Evolutionary conservation across 2,329 filamentous ascomycete species (phyloP), one percentile per base, ranked within the genome.

Genomic region (Monosporascus sp.): DNA sequence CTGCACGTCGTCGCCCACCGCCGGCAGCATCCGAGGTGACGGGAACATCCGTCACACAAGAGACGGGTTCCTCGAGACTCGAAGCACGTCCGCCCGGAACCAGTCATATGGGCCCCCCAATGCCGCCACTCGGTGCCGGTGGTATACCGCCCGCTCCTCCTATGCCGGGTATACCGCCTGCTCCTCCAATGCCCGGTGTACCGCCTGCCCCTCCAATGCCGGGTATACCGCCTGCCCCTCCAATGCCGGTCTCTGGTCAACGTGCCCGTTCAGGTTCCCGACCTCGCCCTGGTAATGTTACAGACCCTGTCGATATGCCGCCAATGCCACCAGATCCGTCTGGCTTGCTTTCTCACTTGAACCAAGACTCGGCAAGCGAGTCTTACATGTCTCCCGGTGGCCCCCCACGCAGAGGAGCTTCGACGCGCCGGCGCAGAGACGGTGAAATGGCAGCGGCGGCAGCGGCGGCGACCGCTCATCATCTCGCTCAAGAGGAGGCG

Each of bases 291-390:
- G 70, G 73, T 46, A 72, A 72, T 19, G 70, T 73, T 20, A 56
- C 68, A 19, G 59, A 59, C 9, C 67, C 68, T 9, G 68, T 73
- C 1, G 65, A 72, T 0, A 85, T 85, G 80, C 82, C 81, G 4
- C 55, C 73, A 0, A 80, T 81, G 72, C 81, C 82, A 0, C 59
- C 70, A 7, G 80, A 84, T 58, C 76, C 78, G 1, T 75, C 74
- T 40, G 79, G 79, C 1, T 60, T 78, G 26, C 63, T 73, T 7
- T 58, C 60, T 49, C 57, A 60, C 7, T 14, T 72, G 5, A 69
- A 73, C 49, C 68, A 65, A 43, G 68, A 68, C 22, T 77, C 77
- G 2, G 74, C 68, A 22, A 75, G 69, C 55, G 77, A 78, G 40
- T 68, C 70, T 2, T 73, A 75, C 55, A 56, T 69, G 45, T 78